phyloP scores from a whole-genome alignment of 495 filamentous ascomycete genomes.

The Chaetomium tenue region DNA sequence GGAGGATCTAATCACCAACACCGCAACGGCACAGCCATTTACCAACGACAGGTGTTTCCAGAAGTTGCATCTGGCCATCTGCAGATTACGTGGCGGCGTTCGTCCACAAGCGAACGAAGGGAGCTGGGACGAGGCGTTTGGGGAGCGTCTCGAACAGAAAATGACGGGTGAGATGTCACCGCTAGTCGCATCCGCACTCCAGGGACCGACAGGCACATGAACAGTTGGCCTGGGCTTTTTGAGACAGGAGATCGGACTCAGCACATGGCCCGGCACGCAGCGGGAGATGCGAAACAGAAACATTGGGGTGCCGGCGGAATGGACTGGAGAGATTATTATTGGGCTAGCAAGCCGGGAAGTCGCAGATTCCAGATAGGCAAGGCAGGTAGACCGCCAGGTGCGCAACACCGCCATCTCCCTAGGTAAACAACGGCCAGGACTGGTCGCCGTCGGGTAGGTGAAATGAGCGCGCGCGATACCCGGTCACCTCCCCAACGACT shows the following conservation, averaged over 20 bases:
- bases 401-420: not conserved
- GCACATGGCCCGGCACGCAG: not conserved
- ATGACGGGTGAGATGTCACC: slow-evolving; percentile 26
- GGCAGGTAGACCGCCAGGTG: slow-evolving; percentile 9
- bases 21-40: not conserved
- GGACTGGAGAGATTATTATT: slow-evolving; percentile 21
- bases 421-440: not conserved
- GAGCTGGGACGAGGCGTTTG: not conserved
- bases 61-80: not conserved
- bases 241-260: slow-evolving; percentile 20
- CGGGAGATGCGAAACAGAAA: slow-evolving; percentile 19
- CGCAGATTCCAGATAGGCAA: slow-evolving; percentile 5
- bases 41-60: not conserved
- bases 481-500: not conserved
- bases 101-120: not conserved
- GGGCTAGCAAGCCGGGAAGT: slow-evolving; percentile 11
- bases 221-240: slow-evolving; percentile 45
- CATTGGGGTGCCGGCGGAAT: slow-evolving; percentile 1
- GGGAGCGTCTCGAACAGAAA: slow-evolving; percentile 2
- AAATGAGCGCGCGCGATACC: slow-evolving; percentile 3
- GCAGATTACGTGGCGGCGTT: slow-evolving; percentile 1
- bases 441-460: not conserved
- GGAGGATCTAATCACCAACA: slow-evolving; percentile 3
- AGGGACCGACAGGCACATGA: slow-evolving; percentile 30
- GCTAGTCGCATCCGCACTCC: not conserved